Evolutionary conservation across 768 basidiomycete species (phyloP).

Genomic region (Pleurotus eryngii): DNA sequence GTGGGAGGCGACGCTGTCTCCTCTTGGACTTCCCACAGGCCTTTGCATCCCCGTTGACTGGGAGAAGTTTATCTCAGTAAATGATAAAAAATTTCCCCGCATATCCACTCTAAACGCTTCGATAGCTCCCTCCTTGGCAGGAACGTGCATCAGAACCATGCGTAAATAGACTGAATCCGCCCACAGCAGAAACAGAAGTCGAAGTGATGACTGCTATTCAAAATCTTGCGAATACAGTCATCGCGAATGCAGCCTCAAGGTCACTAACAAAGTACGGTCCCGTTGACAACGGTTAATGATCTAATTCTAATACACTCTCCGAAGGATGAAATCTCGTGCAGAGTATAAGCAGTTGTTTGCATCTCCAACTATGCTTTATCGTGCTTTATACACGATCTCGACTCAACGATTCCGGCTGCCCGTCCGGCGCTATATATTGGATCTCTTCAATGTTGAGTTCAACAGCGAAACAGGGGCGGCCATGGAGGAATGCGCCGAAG

Average conservation of each 20-base stretch:
- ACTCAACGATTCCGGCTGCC: constrained; percentile 88
- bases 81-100: constrained; percentile 20
- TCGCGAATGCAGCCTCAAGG: constrained; percentile 91
- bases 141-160: constrained; percentile 29
- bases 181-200: constrained; percentile 66
- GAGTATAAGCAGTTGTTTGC: constrained; percentile 76
- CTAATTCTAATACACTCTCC: constrained; percentile 3
- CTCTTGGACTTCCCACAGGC: constrained; percentile 84
- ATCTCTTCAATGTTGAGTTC: constrained; percentile 85
- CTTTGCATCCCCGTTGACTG: constrained; percentile 88
- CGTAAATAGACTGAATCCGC: constrained; percentile 55
- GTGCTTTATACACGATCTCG: constrained; percentile 84
- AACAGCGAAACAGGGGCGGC: constrained; percentile 56
- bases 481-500: constrained; percentile 48
- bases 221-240: constrained; percentile 92
- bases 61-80: constrained; percentile 73
- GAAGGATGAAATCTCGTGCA: constrained; percentile 72
- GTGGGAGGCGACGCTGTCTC: constrained; percentile 90
- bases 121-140: constrained; percentile 74
- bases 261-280: constrained; percentile 72
- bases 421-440: constrained; percentile 88
- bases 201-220: constrained; percentile 89
- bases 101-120: neutral
- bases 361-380: constrained; percentile 76
- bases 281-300: neutral